Evolutionary conservation across 2,329 filamentous ascomycete species (phyloP).

Genomic region (Scopulariopsis brevicaulis): DNA sequence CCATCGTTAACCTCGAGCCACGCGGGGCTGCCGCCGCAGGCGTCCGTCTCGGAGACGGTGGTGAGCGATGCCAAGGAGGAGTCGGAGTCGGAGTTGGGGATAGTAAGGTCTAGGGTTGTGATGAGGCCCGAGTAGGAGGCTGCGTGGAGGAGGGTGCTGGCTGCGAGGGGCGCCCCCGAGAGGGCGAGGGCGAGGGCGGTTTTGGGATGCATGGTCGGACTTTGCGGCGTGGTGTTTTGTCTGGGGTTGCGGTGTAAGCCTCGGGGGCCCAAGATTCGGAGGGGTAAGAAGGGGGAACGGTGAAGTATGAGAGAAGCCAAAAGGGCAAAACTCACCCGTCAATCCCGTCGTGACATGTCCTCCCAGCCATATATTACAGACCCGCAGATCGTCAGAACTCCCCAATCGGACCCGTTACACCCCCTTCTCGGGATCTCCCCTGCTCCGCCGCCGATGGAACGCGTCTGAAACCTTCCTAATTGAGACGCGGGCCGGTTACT

Average conservation of each 20-base stretch:
- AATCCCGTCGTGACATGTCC: too few relatives aligned
- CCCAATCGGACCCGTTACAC: too few relatives aligned
- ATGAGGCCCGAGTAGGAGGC: conserved; percentile 35
- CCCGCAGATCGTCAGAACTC: too few relatives aligned
- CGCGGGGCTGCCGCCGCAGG: conserved; percentile 42
- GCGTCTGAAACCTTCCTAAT: too few relatives aligned
- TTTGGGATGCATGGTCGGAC: neutral
- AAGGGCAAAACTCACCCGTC: neutral
- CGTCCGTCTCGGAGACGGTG: conserved; percentile 26
- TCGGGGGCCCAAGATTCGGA: too few relatives aligned
- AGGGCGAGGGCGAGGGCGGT: conserved; percentile 2
- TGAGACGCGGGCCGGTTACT: too few relatives aligned
- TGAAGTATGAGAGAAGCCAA: neutral
- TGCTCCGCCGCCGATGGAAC: too few relatives aligned
- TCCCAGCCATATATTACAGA: too few relatives aligned
- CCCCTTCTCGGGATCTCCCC: too few relatives aligned
- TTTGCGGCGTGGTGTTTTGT: neutral
- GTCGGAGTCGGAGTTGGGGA: conserved; percentile 5
- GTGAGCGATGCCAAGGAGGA: conserved; percentile 22
- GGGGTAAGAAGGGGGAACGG: neutral
- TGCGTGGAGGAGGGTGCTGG: conserved; percentile 30
- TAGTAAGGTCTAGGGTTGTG: conserved; percentile 31
- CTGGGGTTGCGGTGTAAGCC: neutral
- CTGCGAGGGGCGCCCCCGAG: conserved; percentile 9
- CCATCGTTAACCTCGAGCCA: conserved; percentile 49